Percentiles rank a stretch among this genome's conserved stretches.
phyloP scores from a whole-genome alignment of 345 rosid species.

The Hibiscus tridactylites region DNA sequence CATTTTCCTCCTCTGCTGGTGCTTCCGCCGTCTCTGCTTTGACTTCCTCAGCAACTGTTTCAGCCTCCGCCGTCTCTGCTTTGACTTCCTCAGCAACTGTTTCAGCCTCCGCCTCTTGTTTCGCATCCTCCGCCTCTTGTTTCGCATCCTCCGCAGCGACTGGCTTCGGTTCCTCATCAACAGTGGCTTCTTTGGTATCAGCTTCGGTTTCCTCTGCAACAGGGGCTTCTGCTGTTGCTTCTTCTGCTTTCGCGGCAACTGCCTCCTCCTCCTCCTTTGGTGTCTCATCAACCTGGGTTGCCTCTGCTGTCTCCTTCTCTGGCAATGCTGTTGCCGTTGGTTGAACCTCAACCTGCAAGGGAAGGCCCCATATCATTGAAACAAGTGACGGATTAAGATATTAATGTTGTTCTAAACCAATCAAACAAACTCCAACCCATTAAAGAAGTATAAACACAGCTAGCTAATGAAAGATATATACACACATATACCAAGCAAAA shows the following conservation, averaged over 20 bases:
- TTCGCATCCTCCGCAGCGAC: too few species aligned
- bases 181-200: slow-evolving; percentile 8
- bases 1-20: slow-evolving; percentile 15
- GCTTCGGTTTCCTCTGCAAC: too few species aligned
- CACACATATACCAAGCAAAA: neutral
- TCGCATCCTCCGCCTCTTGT: slow-evolving; percentile 2
- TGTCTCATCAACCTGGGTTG: slow-evolving; percentile 25
- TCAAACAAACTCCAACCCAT: too few species aligned
- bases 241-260: slow-evolving; percentile 10
- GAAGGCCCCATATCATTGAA: neutral
- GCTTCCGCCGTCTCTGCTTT: slow-evolving; percentile 19
- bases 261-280: slow-evolving; percentile 17
- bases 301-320: slow-evolving; percentile 34
- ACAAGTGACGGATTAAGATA: neutral
- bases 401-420: neutral
- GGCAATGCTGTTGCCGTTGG: slow-evolving; percentile 28
- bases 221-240: slow-evolving; percentile 11
- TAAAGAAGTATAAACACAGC: too few species aligned
- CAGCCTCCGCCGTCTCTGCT: slow-evolving; percentile 7
- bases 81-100: slow-evolving; percentile 13
- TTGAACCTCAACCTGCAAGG: slow-evolving; percentile 50
- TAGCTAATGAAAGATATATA: too few species aligned
- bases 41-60: slow-evolving; percentile 9
- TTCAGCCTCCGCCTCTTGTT: slow-evolving; percentile 15
- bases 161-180: too few species aligned